Evolutionary conservation across 2,329 filamentous ascomycete species (phyloP), one percentile per base, ranked within the genome.

Genomic region (Incumbomyces lentus): DNA sequence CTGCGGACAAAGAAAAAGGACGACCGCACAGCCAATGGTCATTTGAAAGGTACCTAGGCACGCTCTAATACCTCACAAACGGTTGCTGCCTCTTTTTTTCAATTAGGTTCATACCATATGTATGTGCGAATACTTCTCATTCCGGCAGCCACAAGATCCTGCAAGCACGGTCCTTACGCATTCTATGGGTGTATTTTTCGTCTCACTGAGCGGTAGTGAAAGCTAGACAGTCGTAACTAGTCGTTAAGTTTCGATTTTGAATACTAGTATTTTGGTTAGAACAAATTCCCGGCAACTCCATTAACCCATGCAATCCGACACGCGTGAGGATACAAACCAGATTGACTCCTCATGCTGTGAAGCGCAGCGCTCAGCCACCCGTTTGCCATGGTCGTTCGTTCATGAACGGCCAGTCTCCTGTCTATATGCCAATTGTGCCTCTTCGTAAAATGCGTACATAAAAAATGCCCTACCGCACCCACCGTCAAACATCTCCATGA

Each of bases 341-440:
- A 10, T 30, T 13, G 22, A 30, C 34, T 35, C 33, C 42, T 34
- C 31, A 38, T 35, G 31, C 42, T 31, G 14, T 10, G 18, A 38
- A 26, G 30, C 6, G 26, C 17, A 45, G 19, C 26, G 42, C 33
- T 37, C 10, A 34, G 18, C 42, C 42, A 19, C 33, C 41, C 42
- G 5, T 30, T 26, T 19, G 17, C 18, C 33, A 38, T 17, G 34
- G 29, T 22, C 42, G 19, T 37, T 7, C 12, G 38, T n/a, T 29
- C 42, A 16, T 36, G 30, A 19, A 42, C 17, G 22, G 8, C 30
- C 16, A 35, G 11, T 45, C 30, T 31, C 42, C 42, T 8, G 19
- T 45, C 42, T 45, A 45, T 45, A 45, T 45, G 34, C 42, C 10
- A 7, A 22, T 35, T 35, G 40, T 34, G 22, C 22, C 31, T 7